phyloP scores from a whole-genome alignment of 2,329 filamentous ascomycete species.

The Colletotrichum shisoi region DNA sequence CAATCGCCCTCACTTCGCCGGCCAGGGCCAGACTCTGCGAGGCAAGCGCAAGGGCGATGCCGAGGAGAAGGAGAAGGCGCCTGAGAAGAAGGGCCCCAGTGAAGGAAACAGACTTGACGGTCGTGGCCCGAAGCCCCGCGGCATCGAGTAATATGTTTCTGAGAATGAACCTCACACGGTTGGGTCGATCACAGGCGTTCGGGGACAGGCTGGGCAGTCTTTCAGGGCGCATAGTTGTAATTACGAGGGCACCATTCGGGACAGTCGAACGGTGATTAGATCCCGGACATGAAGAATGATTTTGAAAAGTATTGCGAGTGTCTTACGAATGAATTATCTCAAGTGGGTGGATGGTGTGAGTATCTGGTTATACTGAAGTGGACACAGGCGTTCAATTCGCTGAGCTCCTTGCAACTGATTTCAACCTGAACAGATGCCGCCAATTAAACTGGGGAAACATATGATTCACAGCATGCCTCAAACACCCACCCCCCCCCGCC shows the following conservation, averaged over 20 bases:
- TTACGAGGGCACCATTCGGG: slow-evolving; percentile 24
- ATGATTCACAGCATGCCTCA: too few species aligned
- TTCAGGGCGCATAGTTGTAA: slow-evolving; percentile 33
- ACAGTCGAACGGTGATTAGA: slow-evolving; percentile 21
- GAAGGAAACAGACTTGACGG: slow-evolving; percentile 58
- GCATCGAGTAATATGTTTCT: slow-evolving; percentile 5
- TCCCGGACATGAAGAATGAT: slow-evolving; percentile 25
- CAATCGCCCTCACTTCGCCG: slow-evolving; percentile 78
- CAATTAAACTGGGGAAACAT: too few species aligned
- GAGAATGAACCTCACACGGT: slow-evolving; percentile 7
- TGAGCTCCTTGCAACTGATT: too few species aligned
- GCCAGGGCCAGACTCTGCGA: slow-evolving; percentile 81
- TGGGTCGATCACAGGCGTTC: slow-evolving; percentile 29
- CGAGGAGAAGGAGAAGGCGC: slow-evolving; percentile 57
- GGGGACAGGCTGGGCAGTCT: slow-evolving; percentile 26
- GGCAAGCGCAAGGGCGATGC: slow-evolving; percentile 74
- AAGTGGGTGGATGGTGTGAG: background rate
- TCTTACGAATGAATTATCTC: background rate
- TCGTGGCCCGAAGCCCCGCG: slow-evolving; percentile 41
- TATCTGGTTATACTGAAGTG: too few species aligned
- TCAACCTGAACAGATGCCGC: too few species aligned
- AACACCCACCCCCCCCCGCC: too few species aligned
- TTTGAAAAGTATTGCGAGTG: background rate
- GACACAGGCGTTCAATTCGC: too few species aligned
- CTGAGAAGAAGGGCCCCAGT: slow-evolving; percentile 56